These are phyloP conservation scores for Citrus medica DNA, from an alignment of 345 rosid species.

Conservation along the genomic window DNA sequence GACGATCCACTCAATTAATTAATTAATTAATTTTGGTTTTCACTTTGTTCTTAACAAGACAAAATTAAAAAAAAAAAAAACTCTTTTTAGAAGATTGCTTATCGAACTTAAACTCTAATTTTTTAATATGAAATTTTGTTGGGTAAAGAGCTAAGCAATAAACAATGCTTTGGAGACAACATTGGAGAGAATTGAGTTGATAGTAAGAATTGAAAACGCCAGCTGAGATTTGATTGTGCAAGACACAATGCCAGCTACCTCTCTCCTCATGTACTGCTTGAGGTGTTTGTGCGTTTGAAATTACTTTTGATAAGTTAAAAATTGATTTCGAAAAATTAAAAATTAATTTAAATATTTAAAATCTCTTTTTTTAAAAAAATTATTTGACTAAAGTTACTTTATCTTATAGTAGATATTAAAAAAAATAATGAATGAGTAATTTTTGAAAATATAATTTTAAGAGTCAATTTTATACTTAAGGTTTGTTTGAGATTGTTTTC, in stretches of 20 bases:
- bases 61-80: not conserved
- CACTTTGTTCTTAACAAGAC: not conserved
- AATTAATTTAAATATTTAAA: not conserved
- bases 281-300: not conserved
- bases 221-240: conserved; percentile 3
- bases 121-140: too few species aligned
- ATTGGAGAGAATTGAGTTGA: not conserved
- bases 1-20: not conserved
- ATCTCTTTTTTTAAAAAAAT: too few species aligned
- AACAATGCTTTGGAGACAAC: not conserved
- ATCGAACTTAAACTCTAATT: not conserved
- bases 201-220: not conserved
- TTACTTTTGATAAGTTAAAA: too few species aligned
- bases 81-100: not conserved
- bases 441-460: too few species aligned
- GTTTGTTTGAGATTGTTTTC: accelerated
- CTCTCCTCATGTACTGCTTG: not conserved
- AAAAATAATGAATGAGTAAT: too few species aligned
- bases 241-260: not conserved
- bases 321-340: too few species aligned
- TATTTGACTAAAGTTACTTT: too few species aligned
- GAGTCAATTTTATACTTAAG: too few species aligned
- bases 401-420: too few species aligned
- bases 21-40: not conserved
- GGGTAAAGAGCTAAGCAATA: too few species aligned